A percentile compares a stretch with the other conserved stretches of the same genome.
These are phyloP conservation scores for Cystobasidium ongulense DNA, from an alignment of 768 basidiomycete genomes.

Conservation along the genomic window DNA sequence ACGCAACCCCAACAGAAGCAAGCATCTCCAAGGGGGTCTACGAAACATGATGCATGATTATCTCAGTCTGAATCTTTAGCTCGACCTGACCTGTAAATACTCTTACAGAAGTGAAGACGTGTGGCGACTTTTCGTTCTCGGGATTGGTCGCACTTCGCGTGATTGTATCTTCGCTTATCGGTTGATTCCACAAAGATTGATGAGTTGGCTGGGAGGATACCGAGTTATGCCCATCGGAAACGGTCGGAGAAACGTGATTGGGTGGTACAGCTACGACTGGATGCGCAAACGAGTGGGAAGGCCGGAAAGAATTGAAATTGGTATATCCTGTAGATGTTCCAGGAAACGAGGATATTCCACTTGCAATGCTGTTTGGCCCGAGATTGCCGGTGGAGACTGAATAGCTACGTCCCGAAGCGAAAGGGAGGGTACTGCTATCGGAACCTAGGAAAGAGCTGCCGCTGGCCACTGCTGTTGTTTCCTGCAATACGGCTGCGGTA, in stretches of 20 bases:
- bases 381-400: too few relatives aligned
- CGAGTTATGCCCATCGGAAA: not conserved
- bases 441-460: not conserved
- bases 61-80: not conserved
- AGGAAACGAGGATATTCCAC: not conserved
- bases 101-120: not conserved
- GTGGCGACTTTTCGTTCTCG: not conserved
- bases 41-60: not conserved
- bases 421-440: not conserved
- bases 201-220: not conserved
- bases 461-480: not conserved
- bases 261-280: not conserved
- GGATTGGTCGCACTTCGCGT: not conserved
- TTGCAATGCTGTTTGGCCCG: not conserved
- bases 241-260: not conserved
- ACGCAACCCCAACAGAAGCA: not conserved
- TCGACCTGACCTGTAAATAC: not conserved
- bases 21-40: constrained; percentile 1
- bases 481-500: not conserved
- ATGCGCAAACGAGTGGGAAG: not conserved
- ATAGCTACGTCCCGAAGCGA: not conserved
- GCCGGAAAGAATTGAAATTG: not conserved
- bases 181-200: not conserved
- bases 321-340: not conserved
- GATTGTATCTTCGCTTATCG: not conserved